Percentiles rank a stretch among this genome's conserved stretches.
Conservation (phyloP, 2,329 filamentous ascomycete species). For the Hypoxylon sp. region DNA sequence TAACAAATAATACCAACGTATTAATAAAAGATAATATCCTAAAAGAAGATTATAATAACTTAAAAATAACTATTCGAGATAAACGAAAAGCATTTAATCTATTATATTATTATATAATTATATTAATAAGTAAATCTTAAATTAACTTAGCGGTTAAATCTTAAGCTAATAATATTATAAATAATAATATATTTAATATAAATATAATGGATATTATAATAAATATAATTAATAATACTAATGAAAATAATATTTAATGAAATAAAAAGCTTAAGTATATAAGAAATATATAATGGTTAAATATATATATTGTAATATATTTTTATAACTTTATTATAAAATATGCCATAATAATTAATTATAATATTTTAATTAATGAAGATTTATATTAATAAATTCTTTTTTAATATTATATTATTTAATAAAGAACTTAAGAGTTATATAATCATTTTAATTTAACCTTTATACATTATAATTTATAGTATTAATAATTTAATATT, state of each 20-base stretch:
- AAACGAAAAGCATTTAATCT: not conserved
- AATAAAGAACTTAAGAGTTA: too few relatives aligned
- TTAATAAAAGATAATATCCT: too few relatives aligned
- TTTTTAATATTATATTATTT: not conserved
- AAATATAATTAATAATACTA: too few relatives aligned
- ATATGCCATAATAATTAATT: slow-evolving; percentile 1
- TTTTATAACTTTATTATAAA: not conserved
- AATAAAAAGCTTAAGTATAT: not conserved
- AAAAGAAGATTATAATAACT: too few relatives aligned
- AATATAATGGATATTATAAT: too few relatives aligned
- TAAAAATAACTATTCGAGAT: too few relatives aligned
- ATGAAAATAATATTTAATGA: not conserved
- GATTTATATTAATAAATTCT: slow-evolving; percentile 2
- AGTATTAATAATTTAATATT: too few relatives aligned
- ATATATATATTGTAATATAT: slow-evolving; percentile 7
- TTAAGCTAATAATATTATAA: not conserved
- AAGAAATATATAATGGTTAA: not conserved
- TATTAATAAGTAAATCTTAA: not conserved
- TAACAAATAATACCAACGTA: too few relatives aligned
- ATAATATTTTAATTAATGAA: slow-evolving; percentile 2
- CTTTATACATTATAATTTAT: too few relatives aligned
- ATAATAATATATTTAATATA: not conserved
- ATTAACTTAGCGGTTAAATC: not conserved
- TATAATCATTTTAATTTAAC: not conserved
- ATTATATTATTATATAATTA: not conserved